These are phyloP conservation scores for Mimosa bimucronata DNA, from an alignment of 306 rosid species.

Conservation along the genomic window DNA sequence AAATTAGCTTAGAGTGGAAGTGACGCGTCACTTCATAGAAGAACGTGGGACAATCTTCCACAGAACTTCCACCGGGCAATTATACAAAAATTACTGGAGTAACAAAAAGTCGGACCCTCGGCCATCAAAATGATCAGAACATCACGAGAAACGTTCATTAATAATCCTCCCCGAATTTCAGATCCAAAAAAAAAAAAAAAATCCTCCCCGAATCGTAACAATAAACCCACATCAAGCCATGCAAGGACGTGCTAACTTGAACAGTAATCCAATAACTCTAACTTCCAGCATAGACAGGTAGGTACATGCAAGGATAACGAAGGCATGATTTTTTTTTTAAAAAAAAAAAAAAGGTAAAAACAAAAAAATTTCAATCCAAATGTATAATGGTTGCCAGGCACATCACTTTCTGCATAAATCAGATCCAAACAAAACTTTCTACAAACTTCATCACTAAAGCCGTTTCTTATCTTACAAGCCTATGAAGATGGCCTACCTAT, in stretches of 20 bases:
- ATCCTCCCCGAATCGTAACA: neutral
- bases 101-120: too few relatives aligned
- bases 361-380: neutral
- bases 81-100: too few relatives aligned
- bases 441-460: neutral
- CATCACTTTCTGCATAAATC: neutral
- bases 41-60: neutral
- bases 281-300: neutral
- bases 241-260: neutral
- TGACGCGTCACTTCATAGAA: neutral
- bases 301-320: neutral
- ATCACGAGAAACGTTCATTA: neutral
- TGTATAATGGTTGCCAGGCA: slow-evolving; percentile 1
- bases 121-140: too few relatives aligned
- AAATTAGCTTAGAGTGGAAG: neutral
- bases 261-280: neutral
- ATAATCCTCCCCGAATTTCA: neutral
- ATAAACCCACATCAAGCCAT: neutral
- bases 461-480: slow-evolving; percentile 31
- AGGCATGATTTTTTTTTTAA: neutral
- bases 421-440: slow-evolving; percentile 18
- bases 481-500: slow-evolving; percentile 26
- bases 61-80: too few relatives aligned
- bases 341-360: neutral
- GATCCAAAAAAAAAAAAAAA: too few relatives aligned